Evolutionary conservation across 257 asterid species (phyloP).

Genomic region (Salvia rosmarinus): DNA sequence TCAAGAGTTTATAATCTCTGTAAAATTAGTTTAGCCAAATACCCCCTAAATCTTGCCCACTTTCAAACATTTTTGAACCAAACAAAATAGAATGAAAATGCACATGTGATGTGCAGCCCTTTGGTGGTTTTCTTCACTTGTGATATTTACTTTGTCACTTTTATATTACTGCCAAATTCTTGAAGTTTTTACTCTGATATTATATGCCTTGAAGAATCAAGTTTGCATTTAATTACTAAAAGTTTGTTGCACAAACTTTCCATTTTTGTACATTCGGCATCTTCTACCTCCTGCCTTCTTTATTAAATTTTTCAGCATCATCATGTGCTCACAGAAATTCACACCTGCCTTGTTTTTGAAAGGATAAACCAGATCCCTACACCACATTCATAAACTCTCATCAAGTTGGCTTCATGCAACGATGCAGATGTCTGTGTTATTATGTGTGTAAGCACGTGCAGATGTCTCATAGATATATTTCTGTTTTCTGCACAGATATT

Average conservation of each 20-base stretch:
- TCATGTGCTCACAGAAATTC: not conserved
- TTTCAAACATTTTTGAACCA: constrained; percentile 13
- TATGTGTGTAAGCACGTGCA: not conserved
- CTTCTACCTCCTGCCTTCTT: not conserved
- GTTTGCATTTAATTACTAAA: constrained; percentile 2
- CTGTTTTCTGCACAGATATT: not conserved
- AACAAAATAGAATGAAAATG: not conserved
- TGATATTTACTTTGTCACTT: not conserved
- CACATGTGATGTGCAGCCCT: not conserved
- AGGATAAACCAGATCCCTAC: constrained; percentile 63
- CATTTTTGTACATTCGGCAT: not conserved
- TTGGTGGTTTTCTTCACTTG: constrained; percentile 20
- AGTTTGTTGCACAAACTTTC: not conserved
- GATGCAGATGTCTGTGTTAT: not conserved
- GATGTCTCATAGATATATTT: not conserved
- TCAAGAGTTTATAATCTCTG: too few species aligned
- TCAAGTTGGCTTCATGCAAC: not conserved
- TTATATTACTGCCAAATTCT: not conserved
- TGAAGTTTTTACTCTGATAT: not conserved
- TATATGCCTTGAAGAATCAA: not conserved
- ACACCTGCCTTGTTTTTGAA: not conserved
- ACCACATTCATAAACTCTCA: constrained; percentile 32
- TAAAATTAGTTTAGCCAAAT: too few species aligned
- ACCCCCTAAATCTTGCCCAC: not conserved
- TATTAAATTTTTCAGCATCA: not conserved